Evolutionary conservation across 2,329 filamentous ascomycete species (phyloP).

Genomic region (Westerdykella sp.): DNA sequence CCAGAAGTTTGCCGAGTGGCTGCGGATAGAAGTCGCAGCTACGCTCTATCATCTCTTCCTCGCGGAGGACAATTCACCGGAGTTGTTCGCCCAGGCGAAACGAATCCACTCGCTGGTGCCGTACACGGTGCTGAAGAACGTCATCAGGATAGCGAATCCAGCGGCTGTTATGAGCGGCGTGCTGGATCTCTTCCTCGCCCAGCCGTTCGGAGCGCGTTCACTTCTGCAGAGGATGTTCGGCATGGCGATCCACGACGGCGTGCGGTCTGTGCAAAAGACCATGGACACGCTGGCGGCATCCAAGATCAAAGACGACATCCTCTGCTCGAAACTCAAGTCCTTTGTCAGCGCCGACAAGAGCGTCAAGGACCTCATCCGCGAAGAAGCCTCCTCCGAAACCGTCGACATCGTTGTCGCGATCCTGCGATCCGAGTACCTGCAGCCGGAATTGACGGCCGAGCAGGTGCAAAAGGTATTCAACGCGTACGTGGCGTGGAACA

Average conservation of each 20-base stretch:
- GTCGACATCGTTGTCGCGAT: constrained; percentile 83
- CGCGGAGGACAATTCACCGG: constrained; percentile 95
- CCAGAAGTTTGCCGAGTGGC: constrained; percentile 96
- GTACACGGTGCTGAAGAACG: constrained; percentile 90
- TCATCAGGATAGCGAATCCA: constrained; percentile 92
- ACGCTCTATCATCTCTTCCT: constrained; percentile 96
- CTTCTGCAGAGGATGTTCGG: constrained; percentile 93
- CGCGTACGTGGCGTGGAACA: constrained; percentile 93
- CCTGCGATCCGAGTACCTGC: constrained; percentile 68
- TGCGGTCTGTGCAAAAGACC: constrained; percentile 75
- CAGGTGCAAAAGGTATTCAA: constrained; percentile 87
- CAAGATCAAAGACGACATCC: constrained; percentile 75
- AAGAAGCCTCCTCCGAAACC: constrained; percentile 65
- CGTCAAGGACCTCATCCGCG: constrained; percentile 65
- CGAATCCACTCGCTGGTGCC: constrained; percentile 92
- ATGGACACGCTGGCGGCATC: constrained; percentile 65
- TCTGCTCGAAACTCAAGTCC: constrained; percentile 72
- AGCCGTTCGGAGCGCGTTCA: constrained; percentile 85
- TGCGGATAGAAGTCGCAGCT: constrained; percentile 92
- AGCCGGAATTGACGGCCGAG: constrained; percentile 62
- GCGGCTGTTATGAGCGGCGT: constrained; percentile 96
- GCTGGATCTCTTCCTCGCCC: constrained; percentile 89
- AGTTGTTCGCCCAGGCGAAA: constrained; percentile 89
- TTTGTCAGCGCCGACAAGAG: constrained; percentile 72
- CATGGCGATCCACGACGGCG: constrained; percentile 83